Conservation (phyloP, 371 early-diverging fungal genomes). For the Rhizomucor miehei region DNA sequence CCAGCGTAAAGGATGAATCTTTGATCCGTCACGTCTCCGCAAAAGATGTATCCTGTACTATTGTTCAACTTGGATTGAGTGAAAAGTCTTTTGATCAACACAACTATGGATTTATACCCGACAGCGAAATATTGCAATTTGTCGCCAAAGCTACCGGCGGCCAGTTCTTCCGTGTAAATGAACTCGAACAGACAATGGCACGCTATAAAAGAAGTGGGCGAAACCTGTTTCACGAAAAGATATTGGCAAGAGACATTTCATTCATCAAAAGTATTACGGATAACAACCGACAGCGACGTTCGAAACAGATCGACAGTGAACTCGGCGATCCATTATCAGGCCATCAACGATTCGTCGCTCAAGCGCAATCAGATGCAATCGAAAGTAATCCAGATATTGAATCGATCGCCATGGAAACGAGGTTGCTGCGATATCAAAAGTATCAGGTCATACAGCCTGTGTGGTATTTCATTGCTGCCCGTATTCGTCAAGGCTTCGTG, state of each 20-base stretch:
- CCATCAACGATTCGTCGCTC: no score
- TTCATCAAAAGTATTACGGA: no score
- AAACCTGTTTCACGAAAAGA: not conserved
- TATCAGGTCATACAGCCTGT: slow-evolving; percentile 65
- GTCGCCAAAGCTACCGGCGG: slow-evolving; percentile 79
- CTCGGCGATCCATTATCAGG: no score
- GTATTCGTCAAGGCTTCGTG: slow-evolving; percentile 84
- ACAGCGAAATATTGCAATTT: slow-evolving; percentile 83
- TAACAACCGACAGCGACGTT: no score
- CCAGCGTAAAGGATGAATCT: slow-evolving; percentile 54
- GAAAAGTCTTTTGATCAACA: slow-evolving; percentile 23
- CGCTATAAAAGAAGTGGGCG: not conserved
- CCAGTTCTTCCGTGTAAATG: slow-evolving; percentile 72
- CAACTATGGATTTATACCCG: slow-evolving; percentile 86
- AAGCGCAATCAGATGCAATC: no score
- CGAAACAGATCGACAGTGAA: no score
- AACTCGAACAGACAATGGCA: slow-evolving; percentile 37
- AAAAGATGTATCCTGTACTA: slow-evolving; percentile 62
- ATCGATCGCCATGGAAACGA: slow-evolving; percentile 56
- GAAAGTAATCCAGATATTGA: not conserved
- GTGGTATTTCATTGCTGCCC: slow-evolving; percentile 64
- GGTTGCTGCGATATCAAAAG: slow-evolving; percentile 75
- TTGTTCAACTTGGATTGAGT: slow-evolving; percentile 82
- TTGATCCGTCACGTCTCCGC: slow-evolving; percentile 42
- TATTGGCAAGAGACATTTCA: no score